Evolutionary conservation across 2,329 filamentous ascomycete species (phyloP), one percentile per base, ranked within the genome.

Genomic region (Xylaria sp.): DNA sequence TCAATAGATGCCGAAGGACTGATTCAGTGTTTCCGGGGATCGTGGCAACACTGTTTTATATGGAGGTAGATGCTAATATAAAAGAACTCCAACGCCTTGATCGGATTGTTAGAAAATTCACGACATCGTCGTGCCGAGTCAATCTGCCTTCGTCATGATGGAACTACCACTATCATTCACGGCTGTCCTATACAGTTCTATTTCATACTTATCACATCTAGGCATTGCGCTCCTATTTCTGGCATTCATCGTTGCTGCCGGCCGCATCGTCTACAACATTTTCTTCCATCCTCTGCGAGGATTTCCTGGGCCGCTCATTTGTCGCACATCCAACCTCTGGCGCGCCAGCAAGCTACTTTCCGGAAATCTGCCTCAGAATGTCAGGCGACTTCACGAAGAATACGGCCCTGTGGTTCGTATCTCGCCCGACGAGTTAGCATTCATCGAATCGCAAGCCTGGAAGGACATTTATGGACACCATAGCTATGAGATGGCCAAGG

Each of bases 391-490:
- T 2, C 67, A 69, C 24, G 51, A 67, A n/a, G 17, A 61, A 50
- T 69, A 69, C 42, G 67, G 67, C 8, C 63, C 64, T 2, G 61
- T 68, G 19, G 68, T 70, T 21, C 68, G 68, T 36, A 56, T 70
- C 21, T 50, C 61, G 19, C 68, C 68, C 7, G 7, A 58, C 11
- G 64, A 70, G 48, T 34, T 70, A n/a, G 32, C 60, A 19, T 70
- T 64, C 39, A 39, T 54, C 24, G 61, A 57, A 6, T 48, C 65
- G 36, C 57, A 68, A 24, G 64, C 68, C 19, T 70, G 68, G 68
- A 64, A 64, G 65, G 68, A 70, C 24, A 64, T 70, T 6, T 67
- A 67, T 11, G 68, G 68, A 17, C 68, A 67, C 36, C 56, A 64
- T 7, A 62, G 55, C 9, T 48, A 51, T 50, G 68, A 70, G 48